Evolutionary conservation across 495 filamentous ascomycete genomes (phyloP), one percentile per base, ranked within the genome.

Genomic region (Talaromyces adpressus): DNA sequence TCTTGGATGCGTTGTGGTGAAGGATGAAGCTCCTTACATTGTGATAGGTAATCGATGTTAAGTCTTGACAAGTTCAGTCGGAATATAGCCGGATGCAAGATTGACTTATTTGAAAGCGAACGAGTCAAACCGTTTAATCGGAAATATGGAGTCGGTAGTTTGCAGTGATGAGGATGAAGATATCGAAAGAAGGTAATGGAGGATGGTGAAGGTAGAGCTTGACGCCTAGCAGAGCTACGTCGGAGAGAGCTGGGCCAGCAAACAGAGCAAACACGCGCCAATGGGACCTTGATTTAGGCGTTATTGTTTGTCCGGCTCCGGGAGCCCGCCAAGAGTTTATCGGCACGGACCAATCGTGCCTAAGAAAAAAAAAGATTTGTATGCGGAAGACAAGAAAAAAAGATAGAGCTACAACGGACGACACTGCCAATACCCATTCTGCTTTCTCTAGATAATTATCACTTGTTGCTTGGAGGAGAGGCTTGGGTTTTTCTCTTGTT

Each of bases 151-250:
- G n/a, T 45, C 39, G 36, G 2, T 41, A 11, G 14, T 41, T n/a
- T 57, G 58, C 32, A 36, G 58, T 36, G 39, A 63, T 41, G 62
- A 64, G 57, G 60, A 59, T 59, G 36, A 14, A 58, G 52, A 62
- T 49, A 65, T 62, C 32, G 62, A 52, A 57, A 23, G 32, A 66
- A 67, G 65, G 51, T 66, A 47, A 66, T 60, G 59, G 57, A 71
- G 67, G 67, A 65, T n/a, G 45, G 11, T 9, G 61, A 56, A 32
- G 30, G 39, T 9, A 63, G 60, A 62, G 60, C 60, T 62, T 62
- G 60, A 36, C 27, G 47, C 45, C 60, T 53, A 52, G 45, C 41
- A 49, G 45, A 49, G 45, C 45, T 49, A 20, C 45, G 45, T 49
- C 45, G 45, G 45, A 49, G 25, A 61, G 59, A 47, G 36, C 59